These are phyloP conservation scores for Pyrrhoderma lamaoense DNA, from an alignment of 1,284 basidiomycete species.

Conservation along the genomic window DNA sequence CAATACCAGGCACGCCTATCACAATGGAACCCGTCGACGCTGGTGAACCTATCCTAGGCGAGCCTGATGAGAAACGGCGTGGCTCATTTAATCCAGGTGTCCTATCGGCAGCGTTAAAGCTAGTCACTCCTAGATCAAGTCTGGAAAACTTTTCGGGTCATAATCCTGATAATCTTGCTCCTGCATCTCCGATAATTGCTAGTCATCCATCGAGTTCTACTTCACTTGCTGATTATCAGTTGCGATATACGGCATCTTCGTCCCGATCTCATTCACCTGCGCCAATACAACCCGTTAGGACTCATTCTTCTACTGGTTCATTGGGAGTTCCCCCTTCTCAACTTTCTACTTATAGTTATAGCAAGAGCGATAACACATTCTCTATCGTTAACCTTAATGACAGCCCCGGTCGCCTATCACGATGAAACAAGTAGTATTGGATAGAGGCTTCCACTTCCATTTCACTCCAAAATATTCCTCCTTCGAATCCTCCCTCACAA, in stretches of 20 bases:
- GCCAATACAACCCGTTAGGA: background rate
- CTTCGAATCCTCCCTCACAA: background rate
- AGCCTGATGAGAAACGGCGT: constrained; percentile 2
- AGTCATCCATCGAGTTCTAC: constrained; percentile 9
- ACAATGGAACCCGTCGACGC: constrained; percentile 10
- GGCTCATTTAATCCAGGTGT: constrained; percentile 9
- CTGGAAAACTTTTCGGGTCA: constrained; percentile 15
- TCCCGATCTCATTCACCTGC: constrained; percentile 16
- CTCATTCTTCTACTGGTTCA: background rate
- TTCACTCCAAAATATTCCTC: background rate
- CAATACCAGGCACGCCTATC: constrained; percentile 13
- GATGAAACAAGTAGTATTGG: background rate
- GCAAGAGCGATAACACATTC: background rate
- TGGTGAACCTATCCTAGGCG: constrained; percentile 16
- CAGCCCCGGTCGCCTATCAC: background rate
- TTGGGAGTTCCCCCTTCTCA: background rate
- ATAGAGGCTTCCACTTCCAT: background rate
- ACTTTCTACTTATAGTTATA: constrained; percentile 1
- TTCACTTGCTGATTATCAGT: constrained; percentile 14
- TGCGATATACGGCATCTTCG: constrained; percentile 1
- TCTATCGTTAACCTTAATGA: constrained; percentile 12
- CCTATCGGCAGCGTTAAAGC: constrained; percentile 14
- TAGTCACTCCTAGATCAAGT: constrained; percentile 17
- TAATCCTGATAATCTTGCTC: constrained; percentile 4
- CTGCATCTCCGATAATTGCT: background rate